phyloP scores from a whole-genome alignment of 305 asterid genomes.

The Petunia hybrid region DNA sequence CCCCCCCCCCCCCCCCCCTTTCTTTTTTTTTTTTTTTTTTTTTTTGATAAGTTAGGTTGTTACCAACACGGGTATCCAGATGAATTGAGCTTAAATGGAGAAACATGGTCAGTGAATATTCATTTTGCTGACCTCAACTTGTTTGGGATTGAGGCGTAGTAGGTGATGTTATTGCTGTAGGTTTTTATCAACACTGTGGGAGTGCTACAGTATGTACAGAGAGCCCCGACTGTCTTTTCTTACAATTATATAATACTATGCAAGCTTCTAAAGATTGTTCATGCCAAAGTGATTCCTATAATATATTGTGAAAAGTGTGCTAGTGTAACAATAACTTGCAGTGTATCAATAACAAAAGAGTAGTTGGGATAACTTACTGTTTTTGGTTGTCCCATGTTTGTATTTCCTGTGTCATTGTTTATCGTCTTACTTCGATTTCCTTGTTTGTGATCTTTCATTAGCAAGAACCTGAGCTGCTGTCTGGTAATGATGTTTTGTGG shows the following conservation, averaged over 20 bases:
- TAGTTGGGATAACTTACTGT: neutral
- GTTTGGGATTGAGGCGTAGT: no score
- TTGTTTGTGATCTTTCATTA: constrained; percentile 43
- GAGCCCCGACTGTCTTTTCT: neutral
- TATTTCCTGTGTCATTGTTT: neutral
- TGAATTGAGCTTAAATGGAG: no score
- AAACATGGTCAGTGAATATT: no score
- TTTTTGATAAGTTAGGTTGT: neutral
- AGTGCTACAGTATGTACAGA: neutral
- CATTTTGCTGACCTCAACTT: no score
- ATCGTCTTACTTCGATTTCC: constrained; percentile 19
- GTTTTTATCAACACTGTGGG: neutral
- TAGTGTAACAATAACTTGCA: neutral
- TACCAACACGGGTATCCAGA: neutral
- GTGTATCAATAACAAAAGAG: neutral
- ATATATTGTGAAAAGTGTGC: neutral
- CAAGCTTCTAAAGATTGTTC: neutral
- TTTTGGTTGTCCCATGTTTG: constrained; percentile 18
- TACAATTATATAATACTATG: neutral
- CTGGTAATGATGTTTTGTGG: constrained; percentile 95
- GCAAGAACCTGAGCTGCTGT: constrained; percentile 92
- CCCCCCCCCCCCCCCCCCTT: no score
- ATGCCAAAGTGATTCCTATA: neutral
- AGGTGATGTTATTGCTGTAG: neutral
- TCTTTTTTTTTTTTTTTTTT: neutral